Evolutionary conservation across 768 basidiomycete genomes (phyloP).

Genomic region (Russula virescens): DNA sequence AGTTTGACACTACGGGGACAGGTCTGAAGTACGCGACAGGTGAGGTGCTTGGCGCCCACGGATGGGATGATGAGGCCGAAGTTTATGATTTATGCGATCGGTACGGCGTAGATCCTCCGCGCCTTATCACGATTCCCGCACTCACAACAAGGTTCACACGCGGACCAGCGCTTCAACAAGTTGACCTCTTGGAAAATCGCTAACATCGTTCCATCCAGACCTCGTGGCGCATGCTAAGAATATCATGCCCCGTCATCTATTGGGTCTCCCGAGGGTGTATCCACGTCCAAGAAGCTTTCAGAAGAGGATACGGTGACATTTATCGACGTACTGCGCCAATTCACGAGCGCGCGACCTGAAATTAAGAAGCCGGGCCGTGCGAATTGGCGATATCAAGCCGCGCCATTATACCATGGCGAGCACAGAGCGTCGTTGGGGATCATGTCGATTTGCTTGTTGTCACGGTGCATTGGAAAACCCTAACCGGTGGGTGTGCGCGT

Average conservation of each 20-base stretch:
- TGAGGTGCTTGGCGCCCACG: slow-evolving; percentile 94
- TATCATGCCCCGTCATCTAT: slow-evolving; percentile 83
- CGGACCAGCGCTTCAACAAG: slow-evolving; percentile 91
- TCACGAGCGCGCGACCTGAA: slow-evolving; percentile 70
- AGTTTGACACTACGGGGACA: slow-evolving; percentile 88
- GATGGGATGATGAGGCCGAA: slow-evolving; percentile 92
- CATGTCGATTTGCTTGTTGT: slow-evolving; percentile 93
- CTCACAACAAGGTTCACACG: slow-evolving; percentile 71
- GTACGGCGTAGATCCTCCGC: slow-evolving; percentile 83
- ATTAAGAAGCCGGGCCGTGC: slow-evolving; percentile 85
- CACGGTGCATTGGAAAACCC: slow-evolving; percentile 89
- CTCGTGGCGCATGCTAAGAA: slow-evolving; percentile 70
- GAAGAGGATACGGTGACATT: slow-evolving; percentile 96
- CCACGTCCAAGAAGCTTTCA: slow-evolving; percentile 91
- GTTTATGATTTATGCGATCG: slow-evolving; percentile 84
- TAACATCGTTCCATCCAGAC: slow-evolving; percentile 91
- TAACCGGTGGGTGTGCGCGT: slow-evolving; percentile 55
- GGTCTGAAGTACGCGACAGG: slow-evolving; percentile 94
- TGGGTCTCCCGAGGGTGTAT: slow-evolving; percentile 81
- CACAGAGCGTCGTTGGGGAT: slow-evolving; percentile 92
- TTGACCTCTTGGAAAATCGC: slow-evolving; percentile 92
- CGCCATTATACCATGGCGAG: slow-evolving; percentile 98
- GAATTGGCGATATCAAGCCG: slow-evolving; percentile 94
- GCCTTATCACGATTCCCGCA: slow-evolving; percentile 73
- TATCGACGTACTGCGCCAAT: slow-evolving; percentile 75